phyloP scores from a whole-genome alignment of 2,329 filamentous ascomycete genomes.

The Ophiostoma novo-ulmi region DNA sequence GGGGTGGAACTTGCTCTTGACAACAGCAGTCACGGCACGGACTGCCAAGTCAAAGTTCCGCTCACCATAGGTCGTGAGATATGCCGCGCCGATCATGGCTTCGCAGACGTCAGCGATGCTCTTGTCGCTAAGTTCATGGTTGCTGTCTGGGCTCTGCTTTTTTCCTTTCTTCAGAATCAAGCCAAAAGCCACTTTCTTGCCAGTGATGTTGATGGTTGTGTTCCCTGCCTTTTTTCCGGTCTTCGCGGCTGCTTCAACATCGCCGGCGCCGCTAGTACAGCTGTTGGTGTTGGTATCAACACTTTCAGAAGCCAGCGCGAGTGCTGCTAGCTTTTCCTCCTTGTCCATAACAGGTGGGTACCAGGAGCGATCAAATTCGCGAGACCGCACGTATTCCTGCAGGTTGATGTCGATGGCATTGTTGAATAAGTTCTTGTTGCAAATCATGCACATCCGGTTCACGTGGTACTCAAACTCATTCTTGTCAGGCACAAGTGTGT shows the following conservation, averaged over 20 bases:
- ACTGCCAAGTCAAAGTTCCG: slow-evolving; percentile 54
- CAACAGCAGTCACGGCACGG: slow-evolving; percentile 62
- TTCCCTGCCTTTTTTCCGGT: not conserved
- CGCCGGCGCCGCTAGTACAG: not conserved
- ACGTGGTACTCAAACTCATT: slow-evolving; percentile 87
- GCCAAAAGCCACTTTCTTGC: slow-evolving; percentile 36
- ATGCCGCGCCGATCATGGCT: slow-evolving; percentile 83
- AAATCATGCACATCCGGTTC: slow-evolving; percentile 82
- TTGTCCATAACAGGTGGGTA: slow-evolving; percentile 60
- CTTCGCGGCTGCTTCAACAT: not conserved
- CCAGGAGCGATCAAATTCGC: slow-evolving; percentile 78
- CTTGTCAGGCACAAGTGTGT: slow-evolving; percentile 66
- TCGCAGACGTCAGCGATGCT: slow-evolving; percentile 92
- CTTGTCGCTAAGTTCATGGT: slow-evolving; percentile 76
- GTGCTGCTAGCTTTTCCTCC: slow-evolving; percentile 12
- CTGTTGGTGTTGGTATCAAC: not conserved
- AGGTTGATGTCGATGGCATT: slow-evolving; percentile 62
- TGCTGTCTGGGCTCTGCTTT: slow-evolving; percentile 44
- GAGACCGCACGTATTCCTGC: slow-evolving; percentile 75
- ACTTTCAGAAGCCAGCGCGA: not conserved
- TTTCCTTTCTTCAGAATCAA: slow-evolving; percentile 71
- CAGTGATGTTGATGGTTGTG: not conserved
- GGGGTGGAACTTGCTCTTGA: slow-evolving; percentile 62
- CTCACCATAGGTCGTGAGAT: slow-evolving; percentile 45
- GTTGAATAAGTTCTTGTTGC: slow-evolving; percentile 84